Evolutionary conservation across 371 early-diverging fungal genomes (phyloP), one percentile per base, ranked within the genome.

Genomic region (Vavraia culicis): DNA sequence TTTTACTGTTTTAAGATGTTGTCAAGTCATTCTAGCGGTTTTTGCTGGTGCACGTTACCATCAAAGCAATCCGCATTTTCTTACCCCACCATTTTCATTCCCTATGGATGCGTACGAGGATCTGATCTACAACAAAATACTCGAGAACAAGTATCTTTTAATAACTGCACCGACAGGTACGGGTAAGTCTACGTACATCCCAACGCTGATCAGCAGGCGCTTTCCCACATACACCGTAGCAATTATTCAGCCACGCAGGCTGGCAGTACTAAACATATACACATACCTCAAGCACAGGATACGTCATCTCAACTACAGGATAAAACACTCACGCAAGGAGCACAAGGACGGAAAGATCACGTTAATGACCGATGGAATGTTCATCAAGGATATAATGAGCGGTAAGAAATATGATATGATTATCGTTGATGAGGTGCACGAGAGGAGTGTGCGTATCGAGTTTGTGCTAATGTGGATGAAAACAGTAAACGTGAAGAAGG

Each of bases 141-240:
- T 49, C 40, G 53, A 48, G 11, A 36, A 59, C 39, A 56, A 50
- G 40, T 36, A 48, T 0, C 50, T 52, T 14, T 49, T 48, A 46
- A 54, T 49, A 34, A 43, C 13, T 59, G 98, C 95, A 63, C 88
- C 86, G 57, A 94, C 98, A 0, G 98, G 98, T 38, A 85, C 87
- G 34, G 98, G 98, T 46, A 96, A 94, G 85, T 72, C 91, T 82
- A 31, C 99, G 4, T 86, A 91, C 67, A 79, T 98, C 0, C 99
- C 99, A 8, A n/a, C n/a, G n/a, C n/a, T n/a, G n/a, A 39, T 70
- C 0, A 39, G 46, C 11, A 42, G 54, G 1, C 31, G 35, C 2
- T 34, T 21, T 9, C 10, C 46, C 13, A 15, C n/a, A n/a, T 43
- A 41, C 15, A 46, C 16, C 22, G 55, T 70, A 2, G 59, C 59